Percentiles rank a stretch among this genome's conserved stretches.
Evolutionary conservation across 345 rosid genomes (phyloP).

Genomic region (Raphanus sativus): DNA sequence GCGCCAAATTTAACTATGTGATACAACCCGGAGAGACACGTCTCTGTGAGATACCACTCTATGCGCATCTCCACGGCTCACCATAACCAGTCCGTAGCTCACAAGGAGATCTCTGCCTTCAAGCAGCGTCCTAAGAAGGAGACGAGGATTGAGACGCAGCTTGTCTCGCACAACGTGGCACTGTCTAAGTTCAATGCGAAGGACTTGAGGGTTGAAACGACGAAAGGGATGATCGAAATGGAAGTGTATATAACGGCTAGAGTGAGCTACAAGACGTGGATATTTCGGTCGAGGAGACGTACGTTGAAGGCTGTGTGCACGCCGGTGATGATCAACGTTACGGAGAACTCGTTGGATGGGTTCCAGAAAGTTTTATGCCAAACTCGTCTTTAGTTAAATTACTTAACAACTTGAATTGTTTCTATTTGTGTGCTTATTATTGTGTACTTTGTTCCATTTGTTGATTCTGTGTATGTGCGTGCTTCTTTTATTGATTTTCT

Average conservation of each 20-base stretch:
- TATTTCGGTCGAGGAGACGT: conserved; percentile 49
- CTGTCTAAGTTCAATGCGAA: conserved; percentile 40
- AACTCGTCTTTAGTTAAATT: conserved; percentile 42
- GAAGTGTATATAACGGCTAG: conserved; percentile 57
- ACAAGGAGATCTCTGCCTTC: conserved; percentile 52
- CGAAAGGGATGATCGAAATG: conserved; percentile 47
- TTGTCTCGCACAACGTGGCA: conserved; percentile 49
- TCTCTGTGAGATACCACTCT: conserved; percentile 62
- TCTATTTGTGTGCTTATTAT: conserved; percentile 17
- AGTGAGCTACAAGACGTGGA: conserved; percentile 67
- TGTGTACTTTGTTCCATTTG: neutral
- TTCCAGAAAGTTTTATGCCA: conserved; percentile 48
- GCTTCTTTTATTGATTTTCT: neutral
- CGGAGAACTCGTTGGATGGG: conserved; percentile 38
- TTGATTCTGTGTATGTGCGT: conserved; percentile 13
- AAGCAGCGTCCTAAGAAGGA: conserved; percentile 58
- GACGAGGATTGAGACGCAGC: conserved; percentile 51
- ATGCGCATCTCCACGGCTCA: conserved; percentile 53
- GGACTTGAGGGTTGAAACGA: conserved; percentile 48
- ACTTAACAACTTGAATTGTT: conserved; percentile 9
- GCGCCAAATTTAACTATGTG: conserved; percentile 56
- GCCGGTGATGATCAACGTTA: conserved; percentile 49
- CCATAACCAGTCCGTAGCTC: conserved; percentile 61
- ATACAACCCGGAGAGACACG: conserved; percentile 59
- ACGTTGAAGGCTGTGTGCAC: conserved; percentile 51